Evolutionary conservation across 805 yeast genomes (phyloP), one percentile per base, ranked within the genome.

Genomic region (Torulaspora franciscae): DNA sequence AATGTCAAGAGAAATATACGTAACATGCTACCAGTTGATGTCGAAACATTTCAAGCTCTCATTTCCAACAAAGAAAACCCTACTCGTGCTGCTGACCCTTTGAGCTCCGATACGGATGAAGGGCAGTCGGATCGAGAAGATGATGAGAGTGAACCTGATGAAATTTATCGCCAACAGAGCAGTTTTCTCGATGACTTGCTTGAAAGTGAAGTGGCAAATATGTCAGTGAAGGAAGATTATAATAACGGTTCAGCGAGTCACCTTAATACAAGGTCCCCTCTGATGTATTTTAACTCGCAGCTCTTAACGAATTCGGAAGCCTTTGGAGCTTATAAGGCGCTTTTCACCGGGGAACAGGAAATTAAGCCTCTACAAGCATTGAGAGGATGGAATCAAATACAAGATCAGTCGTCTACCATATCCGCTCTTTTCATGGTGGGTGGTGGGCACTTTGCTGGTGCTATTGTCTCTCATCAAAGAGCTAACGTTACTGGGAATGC

Each of bases 371-470:
- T 77, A 6, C 66, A 65, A n/a, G 59, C 74, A 0, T 53, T 86
- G n/a, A 55, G 58, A 24, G 38, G 54, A 25, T 74, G 74, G 74
- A 70, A 56, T 45, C 43, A 29, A 10, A 37, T 45, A 8, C 50
- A 44, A 50, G 62, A 53, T 30, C 48, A 52, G 10, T 42, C 57
- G 1, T 36, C 42, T 0, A 67, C 68, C 3, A 73, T 73, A 36
- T 85, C 95, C 4, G 95, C 95, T 0, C 64, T 93, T 9, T 77
- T 93, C 54, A 87, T 93, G 96, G 77, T 93, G 42, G 97, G 97
- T 11, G 97, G 98, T 35, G 99, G 99, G 33, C 97, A 93, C 67
- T 93, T 93, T 70, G 96, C 98, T 0, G 99, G 93, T 14, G 96
- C 96, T 0, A 84, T 93, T 34, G 73, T 93, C 7, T 79, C 88